Evolutionary conservation across 805 yeast genomes (phyloP).

Genomic region (Barnettozyma sucrosica): DNA sequence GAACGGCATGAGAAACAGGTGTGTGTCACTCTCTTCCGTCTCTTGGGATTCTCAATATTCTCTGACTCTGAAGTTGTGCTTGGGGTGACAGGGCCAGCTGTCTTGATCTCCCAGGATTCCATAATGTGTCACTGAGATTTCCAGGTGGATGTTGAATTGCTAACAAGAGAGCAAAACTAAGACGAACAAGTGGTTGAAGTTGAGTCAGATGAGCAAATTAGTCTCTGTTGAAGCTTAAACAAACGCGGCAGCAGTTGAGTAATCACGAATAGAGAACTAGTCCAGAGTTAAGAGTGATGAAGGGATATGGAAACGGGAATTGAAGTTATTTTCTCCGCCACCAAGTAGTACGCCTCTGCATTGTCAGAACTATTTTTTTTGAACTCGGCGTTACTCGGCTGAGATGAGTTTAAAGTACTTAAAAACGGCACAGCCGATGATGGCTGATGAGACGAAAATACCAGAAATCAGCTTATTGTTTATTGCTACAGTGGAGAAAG

Average conservation of each 20-base stretch:
- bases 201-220: neutral
- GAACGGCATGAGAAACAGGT: conserved; percentile 22
- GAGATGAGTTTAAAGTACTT: neutral
- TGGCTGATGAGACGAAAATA: too few relatives aligned
- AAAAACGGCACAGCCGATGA: neutral
- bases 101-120: conserved; percentile 4
- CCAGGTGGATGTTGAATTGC: neutral
- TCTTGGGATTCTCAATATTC: conserved; percentile 3
- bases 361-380: too few relatives aligned
- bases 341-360: too few relatives aligned
- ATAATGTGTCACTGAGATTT: neutral
- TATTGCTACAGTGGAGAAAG: too few relatives aligned
- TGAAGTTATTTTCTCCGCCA: neutral
- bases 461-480: too few relatives aligned
- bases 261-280: too few relatives aligned
- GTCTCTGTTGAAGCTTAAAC: neutral
- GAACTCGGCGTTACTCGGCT: neutral
- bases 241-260: neutral
- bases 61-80: neutral
- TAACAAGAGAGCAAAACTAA: too few relatives aligned
- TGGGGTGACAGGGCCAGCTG: conserved; percentile 1
- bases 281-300: too few relatives aligned
- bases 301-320: too few relatives aligned
- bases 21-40: conserved; percentile 13
- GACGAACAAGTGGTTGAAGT: neutral